These are phyloP conservation scores for Nemania sp. DNA, from an alignment of 2,329 filamentous ascomycete species.

Conservation along the genomic window DNA sequence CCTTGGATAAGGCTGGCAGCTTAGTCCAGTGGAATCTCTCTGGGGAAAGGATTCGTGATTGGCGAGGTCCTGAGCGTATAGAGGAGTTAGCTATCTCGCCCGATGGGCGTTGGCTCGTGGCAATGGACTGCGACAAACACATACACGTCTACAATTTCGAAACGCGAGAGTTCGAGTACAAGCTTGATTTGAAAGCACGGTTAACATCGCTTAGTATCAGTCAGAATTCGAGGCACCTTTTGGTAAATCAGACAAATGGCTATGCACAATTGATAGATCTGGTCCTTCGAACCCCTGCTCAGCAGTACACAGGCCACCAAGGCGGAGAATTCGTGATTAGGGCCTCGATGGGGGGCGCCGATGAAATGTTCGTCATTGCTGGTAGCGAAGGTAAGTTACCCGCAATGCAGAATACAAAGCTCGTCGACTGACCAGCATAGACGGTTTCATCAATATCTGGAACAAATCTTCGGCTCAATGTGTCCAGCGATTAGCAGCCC, in stretches of 20 bases:
- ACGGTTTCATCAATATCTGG: slow-evolving; percentile 85
- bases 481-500: slow-evolving; percentile 81
- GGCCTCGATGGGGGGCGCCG: slow-evolving; percentile 86
- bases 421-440: slow-evolving; percentile 50
- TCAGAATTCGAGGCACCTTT: slow-evolving; percentile 80
- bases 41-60: slow-evolving; percentile 72
- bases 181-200: slow-evolving; percentile 75
- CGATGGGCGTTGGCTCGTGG: slow-evolving; percentile 83
- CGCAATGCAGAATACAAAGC: neutral
- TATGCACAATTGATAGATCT: slow-evolving; percentile 85
- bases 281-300: slow-evolving; percentile 75
- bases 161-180: slow-evolving; percentile 80
- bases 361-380: slow-evolving; percentile 90
- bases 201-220: slow-evolving; percentile 86
- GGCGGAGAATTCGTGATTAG: slow-evolving; percentile 85
- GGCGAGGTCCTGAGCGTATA: slow-evolving; percentile 78
- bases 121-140: slow-evolving; percentile 75
- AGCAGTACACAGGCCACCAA: slow-evolving; percentile 79
- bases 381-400: slow-evolving; percentile 82
- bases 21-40: slow-evolving; percentile 78
- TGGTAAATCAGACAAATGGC: slow-evolving; percentile 84
- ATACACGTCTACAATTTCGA: slow-evolving; percentile 85
- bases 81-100: slow-evolving; percentile 87
- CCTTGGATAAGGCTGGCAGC: slow-evolving; percentile 74
- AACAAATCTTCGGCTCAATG: slow-evolving; percentile 83